These are phyloP conservation scores for Claviceps sp. DNA, from an alignment of 2,329 filamentous ascomycete genomes.

Conservation along the genomic window DNA sequence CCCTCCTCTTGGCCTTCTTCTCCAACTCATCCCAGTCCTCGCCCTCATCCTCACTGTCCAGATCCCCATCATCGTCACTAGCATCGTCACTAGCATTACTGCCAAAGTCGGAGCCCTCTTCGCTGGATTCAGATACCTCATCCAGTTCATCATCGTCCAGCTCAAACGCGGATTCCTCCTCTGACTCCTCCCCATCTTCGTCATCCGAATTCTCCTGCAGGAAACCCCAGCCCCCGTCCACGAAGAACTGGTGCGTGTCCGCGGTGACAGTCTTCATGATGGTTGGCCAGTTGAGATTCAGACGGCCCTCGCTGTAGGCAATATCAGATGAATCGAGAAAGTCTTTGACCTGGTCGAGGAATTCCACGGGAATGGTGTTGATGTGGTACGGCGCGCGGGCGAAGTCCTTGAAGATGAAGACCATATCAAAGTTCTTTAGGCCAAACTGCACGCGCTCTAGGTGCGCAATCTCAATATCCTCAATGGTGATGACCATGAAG, in stretches of 20 bases:
- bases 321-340: slow-evolving; percentile 96
- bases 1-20: slow-evolving; percentile 77
- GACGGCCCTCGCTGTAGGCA: slow-evolving; percentile 80
- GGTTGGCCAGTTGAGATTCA: slow-evolving; percentile 96
- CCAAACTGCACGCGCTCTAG: slow-evolving; percentile 93
- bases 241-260: slow-evolving; percentile 90
- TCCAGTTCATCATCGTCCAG: slow-evolving; percentile 78
- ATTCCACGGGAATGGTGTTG: slow-evolving; percentile 96
- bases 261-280: slow-evolving; percentile 98
- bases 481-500: slow-evolving; percentile 88
- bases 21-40: slow-evolving; percentile 95
- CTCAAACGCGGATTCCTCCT: slow-evolving; percentile 88
- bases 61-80: slow-evolving; percentile 51
- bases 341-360: slow-evolving; percentile 88
- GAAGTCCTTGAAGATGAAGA: slow-evolving; percentile 98
- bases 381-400: slow-evolving; percentile 80
- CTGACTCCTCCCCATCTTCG: slow-evolving; percentile 65
- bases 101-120: slow-evolving; percentile 88
- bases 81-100: slow-evolving; percentile 73
- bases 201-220: slow-evolving; percentile 77
- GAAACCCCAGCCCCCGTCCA: slow-evolving; percentile 91
- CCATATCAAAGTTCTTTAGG: slow-evolving; percentile 96
- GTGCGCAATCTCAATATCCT: slow-evolving; percentile 93
- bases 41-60: slow-evolving; percentile 56
- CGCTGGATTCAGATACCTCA: slow-evolving; percentile 59